These are phyloP conservation scores for Trichophyton simii DNA, from an alignment of 2,329 filamentous ascomycete species.

Conservation along the genomic window DNA sequence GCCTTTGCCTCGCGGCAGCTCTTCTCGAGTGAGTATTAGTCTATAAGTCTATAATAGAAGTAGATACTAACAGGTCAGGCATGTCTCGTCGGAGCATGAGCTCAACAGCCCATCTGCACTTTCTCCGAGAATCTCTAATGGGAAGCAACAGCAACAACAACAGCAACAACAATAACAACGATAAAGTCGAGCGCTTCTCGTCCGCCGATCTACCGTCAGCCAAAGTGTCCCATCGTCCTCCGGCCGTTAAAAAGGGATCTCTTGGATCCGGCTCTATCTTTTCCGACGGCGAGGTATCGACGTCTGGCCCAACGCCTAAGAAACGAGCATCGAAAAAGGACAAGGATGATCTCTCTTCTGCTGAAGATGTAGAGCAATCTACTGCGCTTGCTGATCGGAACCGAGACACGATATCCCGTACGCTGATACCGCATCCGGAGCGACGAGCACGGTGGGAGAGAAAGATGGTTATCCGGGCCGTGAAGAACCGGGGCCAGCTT, in stretches of 20 bases:
- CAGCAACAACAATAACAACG: too few species aligned
- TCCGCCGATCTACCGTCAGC: background rate
- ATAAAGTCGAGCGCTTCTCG: too few species aligned
- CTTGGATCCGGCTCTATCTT: constrained; percentile 31
- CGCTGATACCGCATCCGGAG: constrained; percentile 62
- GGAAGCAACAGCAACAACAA: background rate
- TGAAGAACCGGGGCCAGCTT: constrained; percentile 55
- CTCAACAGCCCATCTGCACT: constrained; percentile 7
- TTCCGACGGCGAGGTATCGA: constrained; percentile 22
- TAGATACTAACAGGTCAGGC: too few species aligned
- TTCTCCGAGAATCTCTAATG: background rate
- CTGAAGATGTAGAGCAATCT: constrained; percentile 10
- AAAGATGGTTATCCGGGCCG: constrained; percentile 67
- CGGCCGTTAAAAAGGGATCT: constrained; percentile 21
- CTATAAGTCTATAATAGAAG: too few species aligned
- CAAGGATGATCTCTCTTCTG: too few species aligned
- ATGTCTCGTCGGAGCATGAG: constrained; percentile 10
- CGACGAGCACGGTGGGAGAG: constrained; percentile 64
- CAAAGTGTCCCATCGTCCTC: constrained; percentile 8
- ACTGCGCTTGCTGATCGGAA: constrained; percentile 29
- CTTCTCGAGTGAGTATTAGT: constrained; percentile 14
- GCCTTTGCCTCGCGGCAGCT: constrained; percentile 28
- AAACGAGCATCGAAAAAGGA: constrained; percentile 4
- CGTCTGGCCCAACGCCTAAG: constrained; percentile 13
- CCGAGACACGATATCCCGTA: constrained; percentile 45